Conservation (phyloP, 208 protist genomes). For the Trypanosoma conorhini region DNA sequence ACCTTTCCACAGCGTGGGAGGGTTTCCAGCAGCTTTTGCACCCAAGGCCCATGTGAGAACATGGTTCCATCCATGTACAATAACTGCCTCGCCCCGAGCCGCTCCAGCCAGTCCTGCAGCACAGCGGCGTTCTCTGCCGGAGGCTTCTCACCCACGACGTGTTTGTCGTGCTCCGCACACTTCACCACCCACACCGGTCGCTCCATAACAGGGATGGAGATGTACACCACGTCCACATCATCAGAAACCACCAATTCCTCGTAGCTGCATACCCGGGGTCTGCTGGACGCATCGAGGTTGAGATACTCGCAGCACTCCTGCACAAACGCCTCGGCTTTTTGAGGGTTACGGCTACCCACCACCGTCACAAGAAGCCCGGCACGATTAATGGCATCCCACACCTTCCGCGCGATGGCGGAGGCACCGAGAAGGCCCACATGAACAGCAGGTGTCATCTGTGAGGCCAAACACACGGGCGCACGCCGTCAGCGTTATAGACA, state of each 20-base stretch:
- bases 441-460: too few relatives aligned
- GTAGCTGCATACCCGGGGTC: conserved; percentile 43
- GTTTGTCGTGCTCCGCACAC: conserved; percentile 61
- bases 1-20: conserved; percentile 38
- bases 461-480: too few relatives aligned
- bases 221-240: conserved; percentile 75
- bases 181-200: conserved; percentile 56
- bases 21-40: conserved; percentile 45
- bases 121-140: conserved; percentile 35
- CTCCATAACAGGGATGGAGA: conserved; percentile 49
- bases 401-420: conserved; percentile 36
- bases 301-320: too few relatives aligned
- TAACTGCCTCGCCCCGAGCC: conserved; percentile 41
- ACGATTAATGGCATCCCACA: conserved; percentile 40
- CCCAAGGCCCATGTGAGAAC: conserved; percentile 53
- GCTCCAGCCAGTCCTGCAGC: conserved; percentile 51
- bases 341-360: conserved; percentile 47
- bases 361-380: conserved; percentile 44
- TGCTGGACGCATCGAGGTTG: not conserved
- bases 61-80: conserved; percentile 78
- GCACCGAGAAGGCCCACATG: conserved; percentile 63
- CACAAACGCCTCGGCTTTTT: conserved; percentile 30
- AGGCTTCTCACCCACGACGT: conserved; percentile 76
- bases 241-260: conserved; percentile 43
- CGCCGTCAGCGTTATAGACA: too few relatives aligned